Percentiles rank a stretch among this genome's conserved stretches.
Conservation (phyloP, 2,329 filamentous ascomycete genomes). For the Aspergillus puulaauensis region DNA sequence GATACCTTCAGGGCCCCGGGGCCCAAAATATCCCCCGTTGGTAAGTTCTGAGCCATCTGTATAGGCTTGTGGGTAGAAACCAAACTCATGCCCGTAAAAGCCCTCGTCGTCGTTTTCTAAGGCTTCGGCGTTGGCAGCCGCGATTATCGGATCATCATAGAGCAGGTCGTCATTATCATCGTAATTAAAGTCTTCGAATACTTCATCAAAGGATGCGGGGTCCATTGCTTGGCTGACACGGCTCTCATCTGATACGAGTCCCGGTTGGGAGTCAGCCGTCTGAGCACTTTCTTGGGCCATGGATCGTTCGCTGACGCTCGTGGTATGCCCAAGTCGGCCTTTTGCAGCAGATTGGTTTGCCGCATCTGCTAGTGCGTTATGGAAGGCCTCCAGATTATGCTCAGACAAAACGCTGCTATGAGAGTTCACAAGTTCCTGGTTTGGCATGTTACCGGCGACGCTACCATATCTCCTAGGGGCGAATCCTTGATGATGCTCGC, state of each 20-base stretch:
- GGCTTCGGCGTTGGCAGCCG: constrained; percentile 90
- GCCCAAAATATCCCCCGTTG: constrained; percentile 87
- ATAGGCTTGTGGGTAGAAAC: constrained; percentile 74
- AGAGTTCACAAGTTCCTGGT: constrained; percentile 35
- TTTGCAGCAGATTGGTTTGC: constrained; percentile 73
- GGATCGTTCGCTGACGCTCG: constrained; percentile 47
- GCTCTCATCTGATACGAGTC: constrained; percentile 51
- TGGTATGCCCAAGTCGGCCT: constrained; percentile 69
- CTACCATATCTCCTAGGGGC: constrained; percentile 23
- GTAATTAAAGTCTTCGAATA: constrained; percentile 52
- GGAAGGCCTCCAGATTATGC: constrained; percentile 68
- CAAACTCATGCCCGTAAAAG: constrained; percentile 95
- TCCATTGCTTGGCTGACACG: constrained; percentile 49
- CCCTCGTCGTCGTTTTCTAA: constrained; percentile 89
- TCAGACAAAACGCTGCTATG: constrained; percentile 48
- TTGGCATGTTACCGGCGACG: constrained; percentile 26
- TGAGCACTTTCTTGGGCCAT: constrained; percentile 36
- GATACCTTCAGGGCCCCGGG: constrained; percentile 63
- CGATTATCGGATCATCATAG: constrained; percentile 88
- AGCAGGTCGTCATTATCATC: constrained; percentile 66
- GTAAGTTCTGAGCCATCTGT: constrained; percentile 57
- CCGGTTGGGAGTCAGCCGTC: constrained; percentile 42
- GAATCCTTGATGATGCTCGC: constrained; percentile 28
- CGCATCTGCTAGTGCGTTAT: constrained; percentile 79
- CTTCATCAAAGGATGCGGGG: constrained; percentile 38